phyloP scores from a whole-genome alignment of 805 yeast genomes.

The Wickerhamomyces chambardii region DNA sequence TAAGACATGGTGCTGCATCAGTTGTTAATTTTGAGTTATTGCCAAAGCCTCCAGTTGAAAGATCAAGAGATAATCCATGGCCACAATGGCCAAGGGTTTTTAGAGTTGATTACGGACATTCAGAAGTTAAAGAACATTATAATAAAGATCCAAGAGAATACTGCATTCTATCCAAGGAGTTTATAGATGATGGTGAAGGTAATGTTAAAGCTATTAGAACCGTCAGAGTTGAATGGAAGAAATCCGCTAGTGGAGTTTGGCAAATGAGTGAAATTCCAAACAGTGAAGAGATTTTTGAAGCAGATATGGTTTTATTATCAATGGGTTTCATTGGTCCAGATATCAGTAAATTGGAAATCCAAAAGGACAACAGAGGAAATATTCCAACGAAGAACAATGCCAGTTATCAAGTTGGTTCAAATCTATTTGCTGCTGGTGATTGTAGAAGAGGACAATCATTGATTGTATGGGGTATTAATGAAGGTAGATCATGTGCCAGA shows the following conservation, averaged over 20 bases:
- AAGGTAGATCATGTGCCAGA: slow-evolving; percentile 97
- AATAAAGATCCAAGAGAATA: slow-evolving; percentile 98
- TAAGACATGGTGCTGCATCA: slow-evolving; percentile 94
- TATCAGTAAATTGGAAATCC: slow-evolving; percentile 55
- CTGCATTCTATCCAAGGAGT: slow-evolving; percentile 91
- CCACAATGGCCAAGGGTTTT: slow-evolving; percentile 99
- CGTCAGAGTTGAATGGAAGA: slow-evolving; percentile 97
- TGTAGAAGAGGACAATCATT: slow-evolving; percentile 98
- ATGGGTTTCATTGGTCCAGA: slow-evolving; percentile 99
- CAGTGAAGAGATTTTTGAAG: slow-evolving; percentile 88
- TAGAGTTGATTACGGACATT: slow-evolving; percentile 96
- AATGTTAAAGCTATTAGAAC: slow-evolving; percentile 94
- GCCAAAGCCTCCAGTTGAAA: slow-evolving; percentile 81
- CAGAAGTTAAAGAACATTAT: slow-evolving; percentile 89
- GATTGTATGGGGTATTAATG: slow-evolving; percentile 99
- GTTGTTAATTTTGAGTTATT: slow-evolving; percentile 90
- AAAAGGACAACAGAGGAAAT: slow-evolving; percentile 80
- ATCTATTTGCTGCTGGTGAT: slow-evolving; percentile 93
- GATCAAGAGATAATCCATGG: slow-evolving; percentile 98
- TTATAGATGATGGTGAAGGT: slow-evolving; percentile 90
- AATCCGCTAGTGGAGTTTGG: slow-evolving; percentile 94
- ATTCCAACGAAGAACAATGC: slow-evolving; percentile 47
- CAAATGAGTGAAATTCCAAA: slow-evolving; percentile 98
- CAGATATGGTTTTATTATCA: slow-evolving; percentile 86
- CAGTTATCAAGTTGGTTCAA: slow-evolving; percentile 61